phyloP scores from a whole-genome alignment of 2,329 filamentous ascomycete species.

The Alternaria angustiovoidea region DNA sequence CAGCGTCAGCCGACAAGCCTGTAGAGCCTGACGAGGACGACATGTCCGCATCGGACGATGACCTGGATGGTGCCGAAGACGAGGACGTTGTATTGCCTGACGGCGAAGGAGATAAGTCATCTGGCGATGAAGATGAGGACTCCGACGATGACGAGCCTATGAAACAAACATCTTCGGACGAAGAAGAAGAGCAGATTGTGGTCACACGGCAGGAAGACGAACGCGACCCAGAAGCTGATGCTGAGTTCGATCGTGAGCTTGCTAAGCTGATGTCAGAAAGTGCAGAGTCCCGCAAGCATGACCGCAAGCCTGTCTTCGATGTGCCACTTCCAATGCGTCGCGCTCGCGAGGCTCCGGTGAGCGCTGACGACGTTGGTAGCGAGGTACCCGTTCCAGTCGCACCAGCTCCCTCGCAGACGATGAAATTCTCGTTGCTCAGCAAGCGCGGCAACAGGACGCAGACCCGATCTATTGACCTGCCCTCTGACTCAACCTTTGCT shows the following conservation, averaged over 20 bases:
- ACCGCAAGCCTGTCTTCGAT: constrained; percentile 93
- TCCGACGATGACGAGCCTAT: constrained; percentile 56
- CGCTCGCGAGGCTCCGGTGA: constrained; percentile 64
- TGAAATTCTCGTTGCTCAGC: constrained; percentile 95
- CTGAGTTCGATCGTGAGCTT: constrained; percentile 97
- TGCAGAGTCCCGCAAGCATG: constrained; percentile 92
- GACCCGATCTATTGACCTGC: constrained; percentile 89
- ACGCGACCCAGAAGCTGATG: constrained; percentile 90
- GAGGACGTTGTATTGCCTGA: constrained; percentile 54
- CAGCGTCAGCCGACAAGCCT: constrained; percentile 72
- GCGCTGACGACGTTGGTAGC: constrained; percentile 51
- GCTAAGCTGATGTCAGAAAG: constrained; percentile 99
- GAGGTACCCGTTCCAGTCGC: constrained; percentile 52
- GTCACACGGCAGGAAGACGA: constrained; percentile 91
- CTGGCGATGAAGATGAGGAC: constrained; percentile 63
- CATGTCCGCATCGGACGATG: constrained; percentile 80
- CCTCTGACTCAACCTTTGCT: constrained; percentile 91
- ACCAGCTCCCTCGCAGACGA: constrained; percentile 63
- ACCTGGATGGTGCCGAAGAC: constrained; percentile 59
- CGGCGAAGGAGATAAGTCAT: constrained; percentile 63
- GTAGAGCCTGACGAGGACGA: constrained; percentile 76
- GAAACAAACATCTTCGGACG: constrained; percentile 68
- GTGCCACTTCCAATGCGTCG: constrained; percentile 93
- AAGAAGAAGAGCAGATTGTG: constrained; percentile 85
- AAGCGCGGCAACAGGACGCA: constrained; percentile 97